Evolutionary conservation across 768 basidiomycete genomes (phyloP).

Genomic region (Psilocybe cubensis): DNA sequence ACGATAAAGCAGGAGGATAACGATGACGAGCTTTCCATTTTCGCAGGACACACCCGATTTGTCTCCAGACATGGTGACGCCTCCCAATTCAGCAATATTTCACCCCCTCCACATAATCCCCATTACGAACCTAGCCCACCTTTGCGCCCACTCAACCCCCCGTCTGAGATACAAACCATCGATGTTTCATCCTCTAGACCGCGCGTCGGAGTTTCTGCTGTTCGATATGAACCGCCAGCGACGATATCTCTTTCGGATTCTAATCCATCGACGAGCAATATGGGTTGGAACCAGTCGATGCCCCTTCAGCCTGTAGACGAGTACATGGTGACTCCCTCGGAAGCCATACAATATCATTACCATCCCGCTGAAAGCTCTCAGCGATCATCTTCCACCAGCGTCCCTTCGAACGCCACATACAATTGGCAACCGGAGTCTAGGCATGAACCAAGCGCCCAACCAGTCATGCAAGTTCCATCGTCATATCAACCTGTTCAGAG

Average conservation of each 20-base stretch:
- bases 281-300: neutral
- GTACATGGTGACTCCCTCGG: constrained; percentile 1
- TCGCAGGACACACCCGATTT: constrained; percentile 68
- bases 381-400: neutral
- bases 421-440: neutral
- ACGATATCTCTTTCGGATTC: neutral
- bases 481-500: neutral
- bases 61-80: constrained; percentile 40
- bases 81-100: constrained; percentile 13
- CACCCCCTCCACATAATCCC: constrained; percentile 8
- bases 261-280: neutral
- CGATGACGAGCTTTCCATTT: constrained; percentile 71
- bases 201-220: neutral
- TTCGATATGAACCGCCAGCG: neutral
- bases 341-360: neutral
- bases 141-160: neutral
- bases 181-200: neutral
- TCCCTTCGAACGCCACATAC: neutral
- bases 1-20: constrained; percentile 53
- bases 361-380: neutral
- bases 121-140: constrained; percentile 21
- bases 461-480: neutral
- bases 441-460: neutral
- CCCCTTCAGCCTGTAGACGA: neutral
- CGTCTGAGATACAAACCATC: neutral